Evolutionary conservation across 2,329 filamentous ascomycete species (phyloP), one percentile per base, ranked within the genome.

Genomic region (Plenodomus lindquistii): DNA sequence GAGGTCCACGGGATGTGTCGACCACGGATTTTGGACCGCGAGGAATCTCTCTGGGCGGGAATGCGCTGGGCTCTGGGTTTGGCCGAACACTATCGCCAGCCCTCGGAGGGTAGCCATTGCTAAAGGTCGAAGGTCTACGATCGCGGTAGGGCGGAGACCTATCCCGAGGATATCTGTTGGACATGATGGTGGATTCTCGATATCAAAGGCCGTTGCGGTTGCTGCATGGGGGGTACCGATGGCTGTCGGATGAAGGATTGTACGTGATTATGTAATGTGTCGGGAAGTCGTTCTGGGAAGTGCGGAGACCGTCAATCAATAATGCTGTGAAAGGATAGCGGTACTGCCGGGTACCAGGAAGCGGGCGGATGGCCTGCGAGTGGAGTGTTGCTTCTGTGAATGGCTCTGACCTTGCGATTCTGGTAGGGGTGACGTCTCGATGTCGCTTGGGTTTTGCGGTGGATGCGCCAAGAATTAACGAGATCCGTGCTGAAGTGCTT

Each of bases 11-110:
- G 40, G 73, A 66, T 15, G 81, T 22, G 83, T 93, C 89, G 50
- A 88, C 81, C 48, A 91, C 76, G 3, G 88, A 89, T 71, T 92
- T 91, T 10, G 91, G 91, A 0, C 89, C 91, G 46, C 91, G 82
- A 2, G 91, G 91, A 2, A 89, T 86, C 55, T 95, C 89, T 51
- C 69, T 57, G 2, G 67, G 48, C 16, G 63, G 59, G 20, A 71
- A 72, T 3, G 43, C 54, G 37, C 47, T 48, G 4, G 65, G 53
- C n/a, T 72, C 70, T 19, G 58, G 44, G 35, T 60, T 65, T 15
- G 65, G 60, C 15, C 70, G 59, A 19, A 56, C 53, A 44, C 43
- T 64, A 17, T 72, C 67, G 53, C 72, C 76, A 43, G 71, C 72
- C 42, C 74, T 72, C 27, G 81, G 78, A 46, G 79, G 77, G 63